Conservation (phyloP, 192 early-diverging fungal species). For the Phycomyces nitens region DNA sequence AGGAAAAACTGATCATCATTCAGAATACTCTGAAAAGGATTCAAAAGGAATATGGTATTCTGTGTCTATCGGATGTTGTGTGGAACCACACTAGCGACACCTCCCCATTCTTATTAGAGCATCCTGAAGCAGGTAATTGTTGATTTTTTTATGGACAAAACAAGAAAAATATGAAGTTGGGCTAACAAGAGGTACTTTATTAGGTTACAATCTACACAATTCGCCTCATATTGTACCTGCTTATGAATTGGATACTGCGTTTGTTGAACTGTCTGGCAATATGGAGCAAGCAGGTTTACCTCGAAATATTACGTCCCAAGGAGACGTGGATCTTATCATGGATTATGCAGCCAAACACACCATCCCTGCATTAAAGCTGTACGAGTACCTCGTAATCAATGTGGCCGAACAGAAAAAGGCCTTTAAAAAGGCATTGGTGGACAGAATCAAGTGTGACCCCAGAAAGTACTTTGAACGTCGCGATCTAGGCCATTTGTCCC, state of each 20-base stretch:
- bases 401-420: conserved; percentile 42
- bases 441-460: not conserved
- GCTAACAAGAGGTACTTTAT: not conserved
- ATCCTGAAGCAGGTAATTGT: conserved; percentile 84
- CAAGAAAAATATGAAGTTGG: no score
- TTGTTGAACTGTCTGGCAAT: conserved; percentile 65
- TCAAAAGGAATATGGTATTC: conserved; percentile 61
- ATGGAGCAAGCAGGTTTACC: conserved; percentile 49
- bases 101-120: conserved; percentile 89
- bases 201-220: conserved; percentile 92
- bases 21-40: conserved; percentile 51
- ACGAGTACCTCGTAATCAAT: conserved; percentile 88
- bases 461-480: conserved; percentile 23
- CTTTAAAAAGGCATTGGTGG: conserved; percentile 44
- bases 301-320: conserved; percentile 55
- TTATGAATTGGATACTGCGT: conserved; percentile 88
- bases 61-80: conserved; percentile 90
- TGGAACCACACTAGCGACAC: conserved; percentile 98
- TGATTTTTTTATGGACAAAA: not conserved
- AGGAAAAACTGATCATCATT: conserved; percentile 60
- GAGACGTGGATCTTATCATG: conserved; percentile 68
- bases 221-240: conserved; percentile 91
- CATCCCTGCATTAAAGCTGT: conserved; percentile 64
- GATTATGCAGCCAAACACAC: conserved; percentile 50
- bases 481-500: conserved; percentile 39